Evolutionary conservation across 106 monocot species (phyloP), one percentile per base, ranked within the genome.

Genomic region (Vanilla planifolia): DNA sequence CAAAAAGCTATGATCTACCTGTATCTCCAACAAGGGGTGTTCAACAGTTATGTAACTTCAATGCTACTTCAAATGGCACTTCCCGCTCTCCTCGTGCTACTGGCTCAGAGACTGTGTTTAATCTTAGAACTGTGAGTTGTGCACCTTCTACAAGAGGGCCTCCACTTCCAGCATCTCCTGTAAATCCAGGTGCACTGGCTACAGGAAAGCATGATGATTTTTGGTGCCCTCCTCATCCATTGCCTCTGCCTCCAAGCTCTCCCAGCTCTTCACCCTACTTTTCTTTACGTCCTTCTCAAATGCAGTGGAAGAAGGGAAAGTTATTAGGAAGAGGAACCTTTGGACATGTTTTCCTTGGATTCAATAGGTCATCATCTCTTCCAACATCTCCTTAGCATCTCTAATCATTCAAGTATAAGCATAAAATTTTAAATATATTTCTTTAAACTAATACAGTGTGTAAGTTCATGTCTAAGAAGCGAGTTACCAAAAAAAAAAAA

Each of bases 231-330:
- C 61, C 66, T 50, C 84, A 85, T 65, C 85, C 79, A n/a, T 68
- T 85, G 9, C 85, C 85, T 6, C 79, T 77, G 50, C 85, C 85
- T 66, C 85, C 79, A 35, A 58, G 46, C 30, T 80, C 79, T 44
- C 76, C 85, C 17, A 44, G 55, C 16, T 73, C 71, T 52, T 48
- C 79, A 8, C 35, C 32, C 44, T 66, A 51, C 37, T 34, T 37
- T 37, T 53, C 75, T 43, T 61, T 80, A 45, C 72, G 67, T 33
- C 64, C 59, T 41, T 58, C 67, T 55, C 66, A 59, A 21, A 70
- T 69, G 36, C 70, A 74, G 22, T 85, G 85, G 85, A 79, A 73
- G 63, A 85, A 85, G 47, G 85, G 85, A 43, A 85, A 70, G 70
- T 68, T 85, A 47, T 35, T 85, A 14, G 80, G 85, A 17, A 71